These are phyloP conservation scores for Vitis hybrid DNA, from an alignment of 177 flowering plant genomes.

Conservation along the genomic window DNA sequence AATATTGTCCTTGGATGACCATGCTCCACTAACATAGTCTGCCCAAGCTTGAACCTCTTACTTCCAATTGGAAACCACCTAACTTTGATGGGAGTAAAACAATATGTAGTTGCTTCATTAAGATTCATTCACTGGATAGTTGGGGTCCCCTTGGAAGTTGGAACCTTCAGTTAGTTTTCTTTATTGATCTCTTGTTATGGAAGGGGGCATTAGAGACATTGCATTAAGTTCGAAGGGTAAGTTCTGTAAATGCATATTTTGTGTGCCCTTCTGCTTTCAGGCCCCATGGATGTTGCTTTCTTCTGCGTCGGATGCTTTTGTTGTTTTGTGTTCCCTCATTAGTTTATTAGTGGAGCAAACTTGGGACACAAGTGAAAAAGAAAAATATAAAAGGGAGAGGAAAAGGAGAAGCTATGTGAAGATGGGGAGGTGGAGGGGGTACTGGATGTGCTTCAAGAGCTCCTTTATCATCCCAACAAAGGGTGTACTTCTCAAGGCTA, in stretches of 20 bases:
- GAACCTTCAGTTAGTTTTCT: neutral
- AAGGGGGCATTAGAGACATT: neutral
- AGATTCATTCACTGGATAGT: too few species aligned
- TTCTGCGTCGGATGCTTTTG: constrained; percentile 28
- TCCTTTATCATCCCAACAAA: constrained; percentile 31
- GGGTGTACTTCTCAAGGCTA: constrained; percentile 22
- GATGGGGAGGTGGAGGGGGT: constrained; percentile 32
- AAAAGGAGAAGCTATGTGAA: neutral
- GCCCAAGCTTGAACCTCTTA: too few species aligned
- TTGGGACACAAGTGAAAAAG: constrained; percentile 7
- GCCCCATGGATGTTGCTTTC: constrained; percentile 28
- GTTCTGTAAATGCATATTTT: neutral
- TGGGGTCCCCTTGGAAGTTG: neutral
- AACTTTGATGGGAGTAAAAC: neutral
- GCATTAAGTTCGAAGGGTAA: neutral
- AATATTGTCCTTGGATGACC: too few species aligned
- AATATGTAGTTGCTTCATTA: neutral
- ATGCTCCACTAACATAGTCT: too few species aligned
- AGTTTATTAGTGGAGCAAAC: constrained; percentile 13
- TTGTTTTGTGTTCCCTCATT: constrained; percentile 15
- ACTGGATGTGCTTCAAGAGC: constrained; percentile 31
- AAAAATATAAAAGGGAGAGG: constrained; percentile 8
- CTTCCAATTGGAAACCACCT: too few species aligned
- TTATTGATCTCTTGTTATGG: neutral
- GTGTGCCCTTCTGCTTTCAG: constrained; percentile 9